Evolutionary conservation across 495 filamentous ascomycete species (phyloP).

Genomic region (Tetracladium marchalianum): DNA sequence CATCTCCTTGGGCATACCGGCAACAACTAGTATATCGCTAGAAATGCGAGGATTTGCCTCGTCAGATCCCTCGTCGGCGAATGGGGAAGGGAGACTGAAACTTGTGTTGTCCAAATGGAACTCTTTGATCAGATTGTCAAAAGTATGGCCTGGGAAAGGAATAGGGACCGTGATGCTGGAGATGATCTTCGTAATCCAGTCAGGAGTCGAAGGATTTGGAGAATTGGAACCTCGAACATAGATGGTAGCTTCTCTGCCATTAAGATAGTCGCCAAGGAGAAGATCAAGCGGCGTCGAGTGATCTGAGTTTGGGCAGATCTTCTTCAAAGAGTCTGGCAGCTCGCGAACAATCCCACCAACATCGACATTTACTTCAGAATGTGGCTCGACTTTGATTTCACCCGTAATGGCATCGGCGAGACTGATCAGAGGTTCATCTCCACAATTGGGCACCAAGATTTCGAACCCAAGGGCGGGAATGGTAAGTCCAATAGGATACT

Average conservation of each 20-base stretch:
- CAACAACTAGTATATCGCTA: constrained; percentile 66
- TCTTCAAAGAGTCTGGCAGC: constrained; percentile 60
- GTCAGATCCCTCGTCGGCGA: constrained; percentile 65
- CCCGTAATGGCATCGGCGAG: constrained; percentile 64
- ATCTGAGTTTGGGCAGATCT: constrained; percentile 55
- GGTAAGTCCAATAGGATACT: constrained; percentile 62
- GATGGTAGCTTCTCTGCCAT: constrained; percentile 64
- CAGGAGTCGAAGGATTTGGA: constrained; percentile 54
- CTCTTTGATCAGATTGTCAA: constrained; percentile 74
- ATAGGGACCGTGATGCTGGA: constrained; percentile 76
- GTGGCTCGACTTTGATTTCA: constrained; percentile 52
- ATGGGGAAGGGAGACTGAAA: constrained; percentile 70
- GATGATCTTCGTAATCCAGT: constrained; percentile 73
- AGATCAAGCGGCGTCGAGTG: constrained; percentile 74
- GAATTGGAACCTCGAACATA: constrained; percentile 68
- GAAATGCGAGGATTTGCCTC: constrained; percentile 68
- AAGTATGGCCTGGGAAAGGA: constrained; percentile 66
- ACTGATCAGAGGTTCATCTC: constrained; percentile 46
- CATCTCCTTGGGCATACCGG: constrained; percentile 73
- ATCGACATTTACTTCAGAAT: constrained; percentile 52
- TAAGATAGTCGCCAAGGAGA: constrained; percentile 72
- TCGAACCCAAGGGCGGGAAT: constrained; percentile 76
- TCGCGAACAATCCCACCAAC: constrained; percentile 57
- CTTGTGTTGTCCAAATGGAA: constrained; percentile 78
- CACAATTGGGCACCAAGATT: constrained; percentile 72